Conservation (phyloP, 148 eudicot genomes). For the Vaccinium myrtillus region DNA sequence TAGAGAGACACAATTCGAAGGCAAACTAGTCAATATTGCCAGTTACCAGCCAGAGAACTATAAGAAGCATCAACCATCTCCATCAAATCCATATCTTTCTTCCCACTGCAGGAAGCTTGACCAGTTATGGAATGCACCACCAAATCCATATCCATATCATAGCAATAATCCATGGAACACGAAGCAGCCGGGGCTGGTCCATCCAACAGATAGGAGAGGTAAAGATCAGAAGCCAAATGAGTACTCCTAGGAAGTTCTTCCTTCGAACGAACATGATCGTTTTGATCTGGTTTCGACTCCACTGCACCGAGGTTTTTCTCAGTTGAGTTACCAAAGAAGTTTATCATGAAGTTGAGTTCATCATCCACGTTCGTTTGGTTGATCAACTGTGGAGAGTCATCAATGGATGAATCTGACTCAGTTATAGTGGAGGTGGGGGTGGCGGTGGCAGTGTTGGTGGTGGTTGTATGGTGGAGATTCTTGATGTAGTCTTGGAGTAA, state of each 20-base stretch:
- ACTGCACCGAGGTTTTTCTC: background rate
- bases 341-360: slow-evolving; percentile 47
- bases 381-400: slow-evolving; percentile 28
- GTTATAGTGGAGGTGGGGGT: slow-evolving; percentile 15
- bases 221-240: slow-evolving; percentile 24
- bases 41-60: slow-evolving; percentile 14
- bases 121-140: slow-evolving; percentile 14
- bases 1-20: background rate
- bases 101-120: slow-evolving; percentile 7
- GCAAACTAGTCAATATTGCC: slow-evolving; percentile 1
- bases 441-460: background rate
- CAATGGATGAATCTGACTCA: slow-evolving; percentile 21
- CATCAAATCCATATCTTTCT: slow-evolving; percentile 55
- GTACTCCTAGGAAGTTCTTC: slow-evolving; percentile 5
- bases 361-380: slow-evolving; percentile 33
- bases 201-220: slow-evolving; percentile 31
- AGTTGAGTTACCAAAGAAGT: slow-evolving; percentile 24
- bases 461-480: slow-evolving; percentile 2
- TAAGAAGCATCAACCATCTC: slow-evolving; percentile 49
- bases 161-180: background rate
- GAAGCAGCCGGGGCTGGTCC: slow-evolving; percentile 15
- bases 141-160: background rate
- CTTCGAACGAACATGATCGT: background rate
- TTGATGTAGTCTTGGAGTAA: slow-evolving; percentile 60
- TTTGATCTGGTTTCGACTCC: background rate